phyloP scores from a whole-genome alignment of 768 basidiomycete genomes.

The Lyophyllum decastes region DNA sequence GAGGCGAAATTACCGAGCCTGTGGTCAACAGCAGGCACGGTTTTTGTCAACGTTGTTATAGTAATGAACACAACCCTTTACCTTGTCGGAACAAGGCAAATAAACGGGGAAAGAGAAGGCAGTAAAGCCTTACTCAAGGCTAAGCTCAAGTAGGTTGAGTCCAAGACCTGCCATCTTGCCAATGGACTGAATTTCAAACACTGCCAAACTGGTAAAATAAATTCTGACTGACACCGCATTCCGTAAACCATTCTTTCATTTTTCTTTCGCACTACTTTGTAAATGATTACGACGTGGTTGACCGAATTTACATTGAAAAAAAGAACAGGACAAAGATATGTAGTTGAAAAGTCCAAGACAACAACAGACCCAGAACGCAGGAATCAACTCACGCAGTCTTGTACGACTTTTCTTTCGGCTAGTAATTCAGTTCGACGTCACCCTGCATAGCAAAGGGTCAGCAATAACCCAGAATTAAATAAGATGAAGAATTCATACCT shows the following conservation, averaged over 20 bases:
- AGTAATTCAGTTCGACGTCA: conserved; percentile 62
- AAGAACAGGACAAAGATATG: conserved; percentile 3
- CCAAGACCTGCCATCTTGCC: not conserved
- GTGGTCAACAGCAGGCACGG: not conserved
- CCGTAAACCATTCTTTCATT: no score
- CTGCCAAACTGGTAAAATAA: conserved; percentile 30
- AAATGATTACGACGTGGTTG: not conserved
- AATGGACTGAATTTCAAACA: conserved; percentile 29
- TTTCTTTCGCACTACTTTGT: no score
- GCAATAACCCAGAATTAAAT: not conserved
- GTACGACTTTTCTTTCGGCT: conserved; percentile 11
- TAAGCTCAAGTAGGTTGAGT: not conserved
- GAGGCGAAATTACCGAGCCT: conserved; percentile 2
- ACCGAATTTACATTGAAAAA: conserved; percentile 6
- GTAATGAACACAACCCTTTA: not conserved
- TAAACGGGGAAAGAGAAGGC: conserved; percentile 1
- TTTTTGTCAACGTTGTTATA: not conserved
- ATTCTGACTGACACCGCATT: no score
- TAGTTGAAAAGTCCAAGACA: not conserved
- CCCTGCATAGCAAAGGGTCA: conserved; percentile 36
- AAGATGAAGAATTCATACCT: conserved; percentile 39
- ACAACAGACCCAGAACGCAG: not conserved
- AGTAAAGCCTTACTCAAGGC: conserved; percentile 4
- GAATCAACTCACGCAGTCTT: not conserved
- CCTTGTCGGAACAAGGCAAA: conserved; percentile 8